phyloP scores from a whole-genome alignment of 2,329 filamentous ascomycete species.

The Pseudogymnoascus sp. region DNA sequence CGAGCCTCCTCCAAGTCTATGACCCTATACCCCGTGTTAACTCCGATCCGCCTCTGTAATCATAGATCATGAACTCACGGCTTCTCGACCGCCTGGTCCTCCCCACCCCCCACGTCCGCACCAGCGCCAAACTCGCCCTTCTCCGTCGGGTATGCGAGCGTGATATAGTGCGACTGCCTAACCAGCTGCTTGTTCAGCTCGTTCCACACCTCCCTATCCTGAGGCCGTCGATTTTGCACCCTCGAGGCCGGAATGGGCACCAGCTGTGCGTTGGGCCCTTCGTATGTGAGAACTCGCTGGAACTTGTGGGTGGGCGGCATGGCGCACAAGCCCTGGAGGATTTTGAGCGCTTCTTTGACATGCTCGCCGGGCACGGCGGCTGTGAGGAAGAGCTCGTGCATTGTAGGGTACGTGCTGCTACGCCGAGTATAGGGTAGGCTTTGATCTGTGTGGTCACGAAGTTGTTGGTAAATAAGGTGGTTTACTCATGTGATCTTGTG shows the following conservation, averaged over 20 bases:
- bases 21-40: constrained; percentile 11
- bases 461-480: background rate
- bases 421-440: background rate
- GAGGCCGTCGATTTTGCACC: constrained; percentile 12
- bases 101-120: constrained; percentile 19
- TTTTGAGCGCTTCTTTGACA: constrained; percentile 39
- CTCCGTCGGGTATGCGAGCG: constrained; percentile 45
- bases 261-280: constrained; percentile 35
- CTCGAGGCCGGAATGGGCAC: constrained; percentile 18
- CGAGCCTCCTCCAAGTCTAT: constrained; percentile 34
- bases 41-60: constrained; percentile 4
- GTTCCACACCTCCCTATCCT: constrained; percentile 34
- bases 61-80: background rate
- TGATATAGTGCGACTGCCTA: constrained; percentile 49
- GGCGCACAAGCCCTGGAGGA: constrained; percentile 49
- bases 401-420: constrained; percentile 21
- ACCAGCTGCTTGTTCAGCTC: constrained; percentile 46
- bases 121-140: constrained; percentile 39
- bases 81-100: background rate
- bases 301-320: constrained; percentile 44
- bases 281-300: constrained; percentile 45
- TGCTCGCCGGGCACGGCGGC: constrained; percentile 43
- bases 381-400: constrained; percentile 54
- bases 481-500: background rate
- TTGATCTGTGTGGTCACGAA: background rate